phyloP scores from a whole-genome alignment of 192 early-diverging fungal species.

The Podila epicladia region DNA sequence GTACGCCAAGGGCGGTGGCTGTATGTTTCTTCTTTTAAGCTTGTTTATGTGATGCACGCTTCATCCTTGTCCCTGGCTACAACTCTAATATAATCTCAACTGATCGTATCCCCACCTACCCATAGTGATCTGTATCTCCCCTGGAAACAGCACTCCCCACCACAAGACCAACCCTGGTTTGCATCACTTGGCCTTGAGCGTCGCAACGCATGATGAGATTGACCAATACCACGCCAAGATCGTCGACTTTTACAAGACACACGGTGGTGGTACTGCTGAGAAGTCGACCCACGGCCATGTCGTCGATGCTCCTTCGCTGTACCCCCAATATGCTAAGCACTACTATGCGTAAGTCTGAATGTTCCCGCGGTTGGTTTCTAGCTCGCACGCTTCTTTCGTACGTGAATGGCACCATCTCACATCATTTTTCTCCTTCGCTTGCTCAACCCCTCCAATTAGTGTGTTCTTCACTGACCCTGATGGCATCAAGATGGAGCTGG shows the following conservation, averaged over 20 bases:
- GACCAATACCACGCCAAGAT: slow-evolving; percentile 1
- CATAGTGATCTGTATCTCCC: slow-evolving; percentile 1
- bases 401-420: too few species aligned
- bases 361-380: neutral
- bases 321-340: neutral
- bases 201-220: neutral
- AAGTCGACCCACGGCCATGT: neutral
- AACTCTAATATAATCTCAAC: too few species aligned
- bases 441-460: slow-evolving; percentile 5
- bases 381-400: too few species aligned
- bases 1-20: slow-evolving; percentile 6
- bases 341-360: slow-evolving; percentile 9
- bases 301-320: slow-evolving; percentile 4
- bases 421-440: neutral
- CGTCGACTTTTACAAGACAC: neutral
- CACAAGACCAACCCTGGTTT: slow-evolving; percentile 15
- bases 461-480: slow-evolving; percentile 48
- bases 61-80: too few species aligned
- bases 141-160: neutral
- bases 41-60: too few species aligned
- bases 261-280: neutral
- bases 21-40: slow-evolving; percentile 4
- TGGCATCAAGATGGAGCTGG: slow-evolving; percentile 45
- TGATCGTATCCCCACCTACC: too few species aligned
- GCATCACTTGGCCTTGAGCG: slow-evolving; percentile 1